A percentile compares a stretch with the other conserved stretches of the same genome.
Conservation (phyloP, 768 basidiomycete genomes). For the button mushroom (Agaricus bisporus) region DNA sequence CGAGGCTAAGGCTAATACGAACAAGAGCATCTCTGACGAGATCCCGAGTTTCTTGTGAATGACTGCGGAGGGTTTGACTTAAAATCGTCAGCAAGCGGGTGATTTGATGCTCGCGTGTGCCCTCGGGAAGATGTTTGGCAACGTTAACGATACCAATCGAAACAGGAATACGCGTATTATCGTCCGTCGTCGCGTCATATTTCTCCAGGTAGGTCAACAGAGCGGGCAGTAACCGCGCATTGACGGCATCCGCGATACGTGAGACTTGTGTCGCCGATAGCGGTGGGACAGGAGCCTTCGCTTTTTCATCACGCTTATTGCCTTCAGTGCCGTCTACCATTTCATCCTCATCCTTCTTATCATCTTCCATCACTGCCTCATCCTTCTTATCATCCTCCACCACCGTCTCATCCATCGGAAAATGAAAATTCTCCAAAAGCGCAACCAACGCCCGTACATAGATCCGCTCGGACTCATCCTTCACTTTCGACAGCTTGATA, state of each 20-base stretch:
- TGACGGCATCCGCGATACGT: slow-evolving; percentile 71
- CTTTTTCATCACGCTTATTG: slow-evolving; percentile 11
- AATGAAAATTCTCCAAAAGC: slow-evolving; percentile 87
- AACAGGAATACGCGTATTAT: slow-evolving; percentile 82
- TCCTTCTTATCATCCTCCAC: slow-evolving; percentile 28
- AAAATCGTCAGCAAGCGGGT: slow-evolving; percentile 75
- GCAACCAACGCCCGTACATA: slow-evolving; percentile 83
- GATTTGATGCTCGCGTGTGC: slow-evolving; percentile 61
- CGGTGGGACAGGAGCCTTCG: background rate
- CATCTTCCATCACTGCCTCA: slow-evolving; percentile 29
- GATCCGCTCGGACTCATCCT: slow-evolving; percentile 68
- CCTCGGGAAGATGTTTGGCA: slow-evolving; percentile 69
- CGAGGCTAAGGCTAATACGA: slow-evolving; percentile 69
- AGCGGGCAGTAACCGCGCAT: slow-evolving; percentile 67
- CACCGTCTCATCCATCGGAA: slow-evolving; percentile 66
- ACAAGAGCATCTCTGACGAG: slow-evolving; percentile 77
- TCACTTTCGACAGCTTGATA: slow-evolving; percentile 59
- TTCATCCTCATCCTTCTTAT: slow-evolving; percentile 21
- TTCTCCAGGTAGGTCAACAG: slow-evolving; percentile 79
- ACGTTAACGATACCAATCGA: slow-evolving; percentile 83
- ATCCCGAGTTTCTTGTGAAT: slow-evolving; percentile 89
- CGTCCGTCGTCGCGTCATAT: slow-evolving; percentile 72
- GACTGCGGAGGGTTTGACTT: slow-evolving; percentile 87
- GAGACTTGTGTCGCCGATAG: slow-evolving; percentile 15
- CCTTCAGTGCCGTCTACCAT: slow-evolving; percentile 20